Evolutionary conservation across 2,329 filamentous ascomycete species (phyloP).

Genomic region (Apiospora rasikravindrae): DNA sequence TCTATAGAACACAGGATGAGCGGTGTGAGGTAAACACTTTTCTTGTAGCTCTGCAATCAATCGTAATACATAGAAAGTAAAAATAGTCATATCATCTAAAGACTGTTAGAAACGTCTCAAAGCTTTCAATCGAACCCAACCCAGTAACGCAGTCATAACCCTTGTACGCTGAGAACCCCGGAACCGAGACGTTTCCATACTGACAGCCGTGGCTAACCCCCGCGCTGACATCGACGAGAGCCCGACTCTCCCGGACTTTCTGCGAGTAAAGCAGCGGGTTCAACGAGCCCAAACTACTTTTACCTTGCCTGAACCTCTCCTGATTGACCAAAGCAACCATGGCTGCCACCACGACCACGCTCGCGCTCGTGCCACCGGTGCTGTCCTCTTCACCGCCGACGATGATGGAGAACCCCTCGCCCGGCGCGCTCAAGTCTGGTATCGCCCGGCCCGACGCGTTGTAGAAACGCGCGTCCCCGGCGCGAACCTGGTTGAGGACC

Average conservation of each 20-base stretch:
- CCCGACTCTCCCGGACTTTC: slow-evolving; percentile 22
- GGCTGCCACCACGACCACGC: slow-evolving; percentile 65
- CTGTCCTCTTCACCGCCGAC: slow-evolving; percentile 36
- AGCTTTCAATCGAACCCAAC: slow-evolving; percentile 52
- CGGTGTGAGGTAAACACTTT: no score
- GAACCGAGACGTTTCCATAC: slow-evolving; percentile 39
- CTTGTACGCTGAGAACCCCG: slow-evolving; percentile 50
- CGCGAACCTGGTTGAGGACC: slow-evolving; percentile 38
- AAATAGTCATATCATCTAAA: background rate
- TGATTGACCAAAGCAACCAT: slow-evolving; percentile 71
- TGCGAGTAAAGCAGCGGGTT: slow-evolving; percentile 63
- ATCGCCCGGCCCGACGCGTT: slow-evolving; percentile 59
- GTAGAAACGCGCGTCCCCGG: slow-evolving; percentile 45
- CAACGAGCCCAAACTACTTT: slow-evolving; percentile 60
- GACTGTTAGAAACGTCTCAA: slow-evolving; percentile 30
- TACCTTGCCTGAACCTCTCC: slow-evolving; percentile 59
- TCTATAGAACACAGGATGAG: no score
- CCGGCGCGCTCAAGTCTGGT: slow-evolving; percentile 67
- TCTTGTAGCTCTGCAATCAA: no score
- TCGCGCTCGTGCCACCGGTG: slow-evolving; percentile 54
- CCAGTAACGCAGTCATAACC: slow-evolving; percentile 59
- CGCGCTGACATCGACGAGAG: slow-evolving; percentile 43
- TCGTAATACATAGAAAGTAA: no score
- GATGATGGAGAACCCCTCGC: slow-evolving; percentile 37
- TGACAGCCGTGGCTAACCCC: slow-evolving; percentile 43